Evolutionary conservation across 352 stramenopile species (phyloP).

Genomic region (Phytophthora boehmeriae): DNA sequence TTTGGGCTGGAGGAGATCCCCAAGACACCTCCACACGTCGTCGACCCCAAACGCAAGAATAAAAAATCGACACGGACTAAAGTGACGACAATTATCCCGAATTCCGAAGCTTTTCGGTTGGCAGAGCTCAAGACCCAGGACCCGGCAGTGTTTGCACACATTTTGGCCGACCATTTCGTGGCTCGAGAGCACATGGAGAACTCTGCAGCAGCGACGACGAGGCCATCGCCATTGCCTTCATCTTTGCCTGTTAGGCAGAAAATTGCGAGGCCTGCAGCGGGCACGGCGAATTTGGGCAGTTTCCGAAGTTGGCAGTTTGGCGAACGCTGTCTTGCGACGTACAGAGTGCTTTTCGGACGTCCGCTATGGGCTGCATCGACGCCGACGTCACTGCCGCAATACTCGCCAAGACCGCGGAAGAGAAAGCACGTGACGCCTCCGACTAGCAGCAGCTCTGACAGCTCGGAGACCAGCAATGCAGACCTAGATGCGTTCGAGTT

Average conservation of each 20-base stretch:
- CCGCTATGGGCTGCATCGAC: constrained; percentile 26
- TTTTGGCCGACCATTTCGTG: constrained; percentile 37
- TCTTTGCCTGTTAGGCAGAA: constrained; percentile 7
- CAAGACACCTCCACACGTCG: no score
- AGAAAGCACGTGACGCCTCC: constrained; percentile 25
- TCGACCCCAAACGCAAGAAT: constrained; percentile 16
- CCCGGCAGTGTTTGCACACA: constrained; percentile 25
- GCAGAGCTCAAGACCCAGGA: constrained; percentile 25
- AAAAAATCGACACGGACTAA: constrained; percentile 3
- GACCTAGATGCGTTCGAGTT: constrained; percentile 8
- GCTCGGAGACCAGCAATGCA: constrained; percentile 8
- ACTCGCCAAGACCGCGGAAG: constrained; percentile 19
- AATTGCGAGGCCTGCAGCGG: constrained; percentile 13
- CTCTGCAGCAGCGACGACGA: constrained; percentile 15
- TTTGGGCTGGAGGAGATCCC: background rate
- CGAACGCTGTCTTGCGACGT: constrained; percentile 45
- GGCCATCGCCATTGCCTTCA: background rate
- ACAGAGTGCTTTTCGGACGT: constrained; percentile 51
- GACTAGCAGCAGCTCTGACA: constrained; percentile 26
- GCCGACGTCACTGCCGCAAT: background rate
- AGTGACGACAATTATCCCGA: background rate
- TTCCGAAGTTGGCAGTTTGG: constrained; percentile 34
- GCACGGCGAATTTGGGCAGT: constrained; percentile 34
- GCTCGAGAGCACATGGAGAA: constrained; percentile 29
- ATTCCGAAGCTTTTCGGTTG: constrained; percentile 12